A percentile compares a stretch with the other conserved stretches of the same genome.
Conservation (phyloP, 306 rosid species). For the Castanopsis chinensis region DNA sequence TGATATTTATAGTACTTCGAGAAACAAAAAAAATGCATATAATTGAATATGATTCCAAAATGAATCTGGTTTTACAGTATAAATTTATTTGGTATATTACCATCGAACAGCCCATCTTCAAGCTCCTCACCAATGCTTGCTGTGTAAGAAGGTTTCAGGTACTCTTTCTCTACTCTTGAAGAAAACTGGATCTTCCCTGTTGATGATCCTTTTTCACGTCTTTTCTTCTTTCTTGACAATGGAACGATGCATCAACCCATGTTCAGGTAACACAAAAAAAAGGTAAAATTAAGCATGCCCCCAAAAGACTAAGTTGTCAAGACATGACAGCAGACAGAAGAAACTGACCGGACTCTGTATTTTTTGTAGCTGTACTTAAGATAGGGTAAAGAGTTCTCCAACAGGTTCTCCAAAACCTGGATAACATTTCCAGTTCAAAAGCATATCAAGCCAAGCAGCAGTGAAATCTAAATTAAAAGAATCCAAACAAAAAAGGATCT, state of each 20-base stretch:
- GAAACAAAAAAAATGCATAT: background rate
- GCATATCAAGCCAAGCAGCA: constrained; percentile 7
- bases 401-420: constrained; percentile 84
- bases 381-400: constrained; percentile 87
- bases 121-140: constrained; percentile 94
- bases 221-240: constrained; percentile 61
- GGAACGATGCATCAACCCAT: constrained; percentile 25
- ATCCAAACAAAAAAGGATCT: constrained; percentile 1
- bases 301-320: constrained; percentile 1
- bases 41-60: constrained; percentile 4
- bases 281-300: background rate
- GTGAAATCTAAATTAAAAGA: background rate
- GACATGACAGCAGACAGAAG: constrained; percentile 9
- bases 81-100: constrained; percentile 36
- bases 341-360: constrained; percentile 73
- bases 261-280: constrained; percentile 14
- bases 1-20: background rate
- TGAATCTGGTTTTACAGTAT: constrained; percentile 15
- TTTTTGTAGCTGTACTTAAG: constrained; percentile 84
- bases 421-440: constrained; percentile 21
- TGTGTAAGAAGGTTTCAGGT: constrained; percentile 83
- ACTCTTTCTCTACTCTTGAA: constrained; percentile 93
- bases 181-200: constrained; percentile 60
- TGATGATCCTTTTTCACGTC: constrained; percentile 57
- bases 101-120: constrained; percentile 97